These are phyloP conservation scores for Kodamaea derodonti DNA, from an alignment of 1,139 yeast genomes.

Conservation along the genomic window DNA sequence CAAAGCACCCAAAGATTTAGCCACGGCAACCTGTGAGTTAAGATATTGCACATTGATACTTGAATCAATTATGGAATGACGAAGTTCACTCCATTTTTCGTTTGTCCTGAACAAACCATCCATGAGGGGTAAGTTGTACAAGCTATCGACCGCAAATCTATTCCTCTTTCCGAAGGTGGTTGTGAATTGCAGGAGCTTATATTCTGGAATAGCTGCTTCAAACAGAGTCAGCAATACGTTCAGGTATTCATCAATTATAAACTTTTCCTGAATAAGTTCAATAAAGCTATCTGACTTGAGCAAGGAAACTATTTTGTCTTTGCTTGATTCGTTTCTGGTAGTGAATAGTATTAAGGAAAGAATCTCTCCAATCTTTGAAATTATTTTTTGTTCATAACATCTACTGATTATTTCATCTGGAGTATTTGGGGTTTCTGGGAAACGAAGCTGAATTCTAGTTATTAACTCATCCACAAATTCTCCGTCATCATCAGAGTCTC, in stretches of 20 bases:
- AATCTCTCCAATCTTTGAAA: conserved; percentile 70
- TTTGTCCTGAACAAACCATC: conserved; percentile 52
- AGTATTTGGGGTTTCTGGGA: conserved; percentile 18
- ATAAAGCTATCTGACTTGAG: conserved; percentile 37
- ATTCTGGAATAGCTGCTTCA: conserved; percentile 43
- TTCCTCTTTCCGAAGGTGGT: conserved; percentile 46
- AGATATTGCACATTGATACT: conserved; percentile 63
- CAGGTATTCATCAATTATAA: conserved; percentile 23
- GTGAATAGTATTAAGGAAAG: conserved; percentile 71
- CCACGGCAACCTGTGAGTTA: conserved; percentile 63
- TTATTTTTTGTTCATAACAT: conserved; percentile 54
- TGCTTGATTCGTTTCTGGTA: conserved; percentile 39
- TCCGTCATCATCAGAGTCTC: conserved; percentile 44
- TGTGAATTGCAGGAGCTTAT: conserved; percentile 50
- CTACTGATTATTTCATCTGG: conserved; percentile 32
- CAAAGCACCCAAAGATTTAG: conserved; percentile 77
- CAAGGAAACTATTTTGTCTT: conserved; percentile 41
- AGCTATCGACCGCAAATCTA: conserved; percentile 48
- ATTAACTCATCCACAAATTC: conserved; percentile 52
- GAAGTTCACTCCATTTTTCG: conserved; percentile 46
- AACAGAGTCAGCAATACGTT: conserved; percentile 45
- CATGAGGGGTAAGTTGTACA: conserved; percentile 62
- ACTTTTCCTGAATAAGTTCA: conserved; percentile 26
- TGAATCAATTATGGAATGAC: conserved; percentile 53
- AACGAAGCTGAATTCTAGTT: conserved; percentile 28